Conservation (phyloP, 345 rosid species). For the Sisymbrium irio region DNA sequence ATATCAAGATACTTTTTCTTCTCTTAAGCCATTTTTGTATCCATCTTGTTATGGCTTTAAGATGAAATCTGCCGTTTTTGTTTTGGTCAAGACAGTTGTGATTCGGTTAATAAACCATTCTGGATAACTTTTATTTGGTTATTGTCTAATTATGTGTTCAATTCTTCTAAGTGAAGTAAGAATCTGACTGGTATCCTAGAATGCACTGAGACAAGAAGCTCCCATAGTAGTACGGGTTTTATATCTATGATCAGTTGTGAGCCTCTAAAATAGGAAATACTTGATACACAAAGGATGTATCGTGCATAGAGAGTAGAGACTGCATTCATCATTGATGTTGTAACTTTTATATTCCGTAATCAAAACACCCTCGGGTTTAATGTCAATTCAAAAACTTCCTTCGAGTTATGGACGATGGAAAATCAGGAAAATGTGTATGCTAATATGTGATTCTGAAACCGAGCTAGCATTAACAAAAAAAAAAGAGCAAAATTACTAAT, state of each 20-base stretch:
- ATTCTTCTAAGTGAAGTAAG: neutral
- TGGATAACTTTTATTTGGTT: neutral
- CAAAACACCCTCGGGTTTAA: too few relatives aligned
- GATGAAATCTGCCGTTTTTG: neutral
- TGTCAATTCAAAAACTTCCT: neutral
- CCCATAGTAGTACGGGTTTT: neutral
- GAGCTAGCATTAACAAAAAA: neutral
- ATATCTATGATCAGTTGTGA: neutral
- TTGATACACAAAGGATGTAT: neutral
- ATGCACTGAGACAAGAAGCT: neutral
- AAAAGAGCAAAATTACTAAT: neutral
- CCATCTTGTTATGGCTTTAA: constrained; percentile 3
- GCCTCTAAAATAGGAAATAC: neutral
- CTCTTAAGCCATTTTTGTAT: neutral
- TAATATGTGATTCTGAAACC: neutral
- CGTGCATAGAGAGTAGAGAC: neutral
- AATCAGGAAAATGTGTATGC: too few relatives aligned
- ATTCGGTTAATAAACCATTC: neutral
- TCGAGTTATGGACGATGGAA: neutral
- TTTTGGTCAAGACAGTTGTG: neutral
- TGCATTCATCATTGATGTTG: neutral
- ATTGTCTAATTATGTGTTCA: neutral
- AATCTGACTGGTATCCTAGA: neutral
- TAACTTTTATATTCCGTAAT: too few relatives aligned
- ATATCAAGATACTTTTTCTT: neutral